phyloP scores from a whole-genome alignment of 75 land plant genomes.

The Picea sitchensis region DNA sequence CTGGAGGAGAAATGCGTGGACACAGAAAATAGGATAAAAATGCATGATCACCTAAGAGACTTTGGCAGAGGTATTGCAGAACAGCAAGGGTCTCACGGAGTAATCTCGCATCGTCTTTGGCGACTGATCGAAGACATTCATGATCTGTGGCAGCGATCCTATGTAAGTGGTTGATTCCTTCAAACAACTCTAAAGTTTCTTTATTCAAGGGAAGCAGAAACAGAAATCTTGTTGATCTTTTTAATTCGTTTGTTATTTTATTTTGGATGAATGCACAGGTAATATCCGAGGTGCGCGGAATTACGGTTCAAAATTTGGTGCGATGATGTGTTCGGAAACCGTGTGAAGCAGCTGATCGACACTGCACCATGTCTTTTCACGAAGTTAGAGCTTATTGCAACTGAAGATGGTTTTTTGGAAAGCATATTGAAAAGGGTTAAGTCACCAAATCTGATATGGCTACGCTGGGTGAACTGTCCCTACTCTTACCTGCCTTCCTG shows the following conservation, averaged over 20 bases:
- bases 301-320: no score
- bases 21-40: neutral
- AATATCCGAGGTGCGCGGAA: no score
- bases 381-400: neutral
- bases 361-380: neutral
- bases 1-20: neutral
- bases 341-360: no score
- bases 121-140: neutral
- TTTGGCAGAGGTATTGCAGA: neutral
- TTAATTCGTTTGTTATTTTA: no score
- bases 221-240: no score
- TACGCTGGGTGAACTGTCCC: neutral
- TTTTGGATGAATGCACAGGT: no score
- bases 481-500: neutral
- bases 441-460: neutral
- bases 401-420: neutral
- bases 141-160: neutral
- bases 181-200: no score
- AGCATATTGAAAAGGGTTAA: neutral
- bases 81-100: neutral
- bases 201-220: no score
- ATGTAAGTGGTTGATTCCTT: no score
- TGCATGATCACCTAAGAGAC: conserved; percentile 1
- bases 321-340: no score
- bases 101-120: neutral